Base-by-base conservation (phyloP, 2,329 filamentous ascomycete genomes). In the Penicillium psychrosexuale region DNA sequence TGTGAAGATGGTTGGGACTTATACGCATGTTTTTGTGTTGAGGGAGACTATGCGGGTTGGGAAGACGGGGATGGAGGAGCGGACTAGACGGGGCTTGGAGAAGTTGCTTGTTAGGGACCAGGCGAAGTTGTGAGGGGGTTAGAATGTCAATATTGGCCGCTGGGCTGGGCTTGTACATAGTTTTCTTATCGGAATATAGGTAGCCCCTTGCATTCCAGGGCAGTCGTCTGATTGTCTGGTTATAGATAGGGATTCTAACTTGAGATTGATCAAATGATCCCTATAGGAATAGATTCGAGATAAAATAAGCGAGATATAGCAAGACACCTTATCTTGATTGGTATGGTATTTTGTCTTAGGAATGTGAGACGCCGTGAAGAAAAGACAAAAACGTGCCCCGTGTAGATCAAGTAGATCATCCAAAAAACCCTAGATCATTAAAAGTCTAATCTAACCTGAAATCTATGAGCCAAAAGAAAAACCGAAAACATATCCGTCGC, bases 21-120 rank as follows among this genome's bases (percentile, higher is more conserved):
- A 94, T 68, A 82, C 91, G 13, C 92, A 96, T 70, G 90, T 96
- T 11, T 96, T 93, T 75, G 89, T 95, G n/a, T 84, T 92, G 56
- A 81, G 89, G 48, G 80, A 81, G 36, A 88, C 83, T 15, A 84
- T 87, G 61, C 82, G 85, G 57, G 89, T 90, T n/a, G 82, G 79
- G 24, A 72, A 77, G 24, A 89, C 87, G 28, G 80, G 73, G 15
- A 76, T 77, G 73, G 69, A 72, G 56, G 62, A 55, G 45, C 57
- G 55, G 42, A 68, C 76, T 47, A 61, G 84, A 27, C 68, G 69
- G 34, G 86, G 85, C 1, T 73, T 90, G 52, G 77, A 83, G 69
- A 82, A 77, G 59, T 74, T 89, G 64, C 62, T 80, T 34, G 72
- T 80, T 24, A 24, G 34, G 62, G 46, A 27, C 56, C 56, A 50